Evolutionary conservation across 2,329 filamentous ascomycete species (phyloP).

Genomic region (Apiospora kogelbergensis): DNA sequence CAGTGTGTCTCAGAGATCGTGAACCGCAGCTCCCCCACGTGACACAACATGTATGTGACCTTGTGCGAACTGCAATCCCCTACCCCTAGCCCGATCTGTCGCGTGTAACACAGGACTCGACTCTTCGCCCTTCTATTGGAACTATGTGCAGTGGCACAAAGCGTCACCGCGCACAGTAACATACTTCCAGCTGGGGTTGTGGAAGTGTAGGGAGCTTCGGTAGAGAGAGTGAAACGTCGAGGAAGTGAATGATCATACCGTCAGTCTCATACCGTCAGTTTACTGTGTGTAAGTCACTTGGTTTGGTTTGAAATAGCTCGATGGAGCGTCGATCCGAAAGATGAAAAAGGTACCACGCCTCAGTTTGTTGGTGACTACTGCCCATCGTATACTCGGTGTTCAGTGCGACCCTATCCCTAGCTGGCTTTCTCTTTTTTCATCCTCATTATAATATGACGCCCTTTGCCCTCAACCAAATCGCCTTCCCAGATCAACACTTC

Average conservation of each 20-base stretch:
- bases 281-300: neutral
- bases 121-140: neutral
- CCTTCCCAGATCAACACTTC: slow-evolving; percentile 13
- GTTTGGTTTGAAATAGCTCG: neutral
- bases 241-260: neutral
- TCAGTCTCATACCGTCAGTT: neutral
- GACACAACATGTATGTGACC: neutral
- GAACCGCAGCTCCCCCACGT: neutral
- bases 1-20: neutral
- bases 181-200: neutral
- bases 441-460: no score
- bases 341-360: neutral
- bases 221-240: no score
- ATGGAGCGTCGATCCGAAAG: neutral
- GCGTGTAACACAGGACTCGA: neutral
- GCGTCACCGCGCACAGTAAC: neutral
- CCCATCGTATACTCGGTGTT: neutral
- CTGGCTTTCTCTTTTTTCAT: no score
- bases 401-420: no score
- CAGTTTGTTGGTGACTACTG: neutral
- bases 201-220: neutral
- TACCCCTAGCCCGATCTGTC: neutral
- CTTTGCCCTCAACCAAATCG: neutral
- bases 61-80: neutral
- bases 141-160: neutral